Evolutionary conservation across 306 rosid species (phyloP).

Genomic region (Corylus heterophylla): DNA sequence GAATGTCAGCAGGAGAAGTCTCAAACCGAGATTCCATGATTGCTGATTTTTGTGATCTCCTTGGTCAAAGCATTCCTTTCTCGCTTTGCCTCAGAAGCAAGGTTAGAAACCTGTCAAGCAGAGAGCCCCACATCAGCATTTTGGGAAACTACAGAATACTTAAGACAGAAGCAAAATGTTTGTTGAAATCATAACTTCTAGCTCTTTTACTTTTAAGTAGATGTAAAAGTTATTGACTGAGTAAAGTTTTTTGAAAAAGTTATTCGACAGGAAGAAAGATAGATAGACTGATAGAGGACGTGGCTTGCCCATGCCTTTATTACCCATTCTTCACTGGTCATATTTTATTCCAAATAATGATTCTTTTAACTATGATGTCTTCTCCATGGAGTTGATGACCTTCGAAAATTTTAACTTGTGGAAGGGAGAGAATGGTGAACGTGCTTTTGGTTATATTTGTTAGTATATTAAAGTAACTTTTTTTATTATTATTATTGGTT

Average conservation of each 20-base stretch:
- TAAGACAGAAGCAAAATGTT: slow-evolving; percentile 1
- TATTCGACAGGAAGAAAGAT: background rate
- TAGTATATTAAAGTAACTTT: too few species aligned
- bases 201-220: background rate
- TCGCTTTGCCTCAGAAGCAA: slow-evolving; percentile 72
- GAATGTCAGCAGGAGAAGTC: slow-evolving; percentile 11
- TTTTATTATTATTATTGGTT: too few species aligned
- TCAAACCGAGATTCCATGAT: slow-evolving; percentile 88
- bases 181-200: background rate
- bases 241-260: background rate
- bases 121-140: slow-evolving; percentile 28
- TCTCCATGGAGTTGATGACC: background rate
- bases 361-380: background rate
- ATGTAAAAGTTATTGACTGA: background rate
- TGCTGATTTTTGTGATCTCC: slow-evolving; percentile 78
- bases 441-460: background rate
- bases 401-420: background rate
- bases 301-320: background rate
- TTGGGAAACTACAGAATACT: background rate
- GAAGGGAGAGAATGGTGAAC: background rate
- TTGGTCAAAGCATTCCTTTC: slow-evolving; percentile 64
- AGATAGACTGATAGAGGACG: background rate
- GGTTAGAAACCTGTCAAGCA: slow-evolving; percentile 65
- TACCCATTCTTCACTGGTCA: background rate
- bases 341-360: background rate